These are phyloP conservation scores for Eucalyptus viminalis DNA, from an alignment of 345 rosid genomes.

Conservation along the genomic window DNA sequence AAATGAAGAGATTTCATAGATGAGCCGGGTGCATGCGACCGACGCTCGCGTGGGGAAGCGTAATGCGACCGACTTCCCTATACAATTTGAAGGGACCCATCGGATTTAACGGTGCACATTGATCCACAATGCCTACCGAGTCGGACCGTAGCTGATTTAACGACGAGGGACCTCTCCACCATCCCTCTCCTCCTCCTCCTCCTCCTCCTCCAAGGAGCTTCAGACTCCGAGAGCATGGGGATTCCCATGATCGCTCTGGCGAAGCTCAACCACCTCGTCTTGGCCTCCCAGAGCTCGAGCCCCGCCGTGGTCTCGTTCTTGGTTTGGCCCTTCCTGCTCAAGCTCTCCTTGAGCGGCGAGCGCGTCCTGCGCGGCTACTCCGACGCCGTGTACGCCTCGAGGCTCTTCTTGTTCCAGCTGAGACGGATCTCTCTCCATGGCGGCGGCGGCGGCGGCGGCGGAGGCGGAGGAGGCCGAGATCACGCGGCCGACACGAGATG, in stretches of 20 bases:
- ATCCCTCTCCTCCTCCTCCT: neutral
- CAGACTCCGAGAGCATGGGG: neutral
- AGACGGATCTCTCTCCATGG: neutral
- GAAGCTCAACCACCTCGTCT: neutral
- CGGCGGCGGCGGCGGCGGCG: neutral
- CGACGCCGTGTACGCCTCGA: neutral
- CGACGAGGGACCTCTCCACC: neutral
- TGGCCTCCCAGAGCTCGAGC: neutral
- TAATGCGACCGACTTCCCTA: neutral
- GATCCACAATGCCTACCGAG: neutral
- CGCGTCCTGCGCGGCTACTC: neutral
- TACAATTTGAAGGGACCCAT: neutral
- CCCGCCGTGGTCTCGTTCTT: neutral
- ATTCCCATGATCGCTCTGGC: neutral
- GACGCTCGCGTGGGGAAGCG: neutral
- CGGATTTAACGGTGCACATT: neutral
- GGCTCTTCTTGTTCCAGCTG: slow-evolving; percentile 3
- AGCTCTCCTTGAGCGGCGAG: neutral
- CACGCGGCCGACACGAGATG: neutral
- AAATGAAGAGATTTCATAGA: neutral
- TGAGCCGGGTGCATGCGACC: neutral
- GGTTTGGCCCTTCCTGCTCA: slow-evolving; percentile 1
- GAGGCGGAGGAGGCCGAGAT: neutral
- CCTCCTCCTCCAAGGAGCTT: neutral
- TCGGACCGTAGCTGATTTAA: neutral